Conservation (phyloP, 2,329 filamentous ascomycete species). For the Fusarium lyarnte region DNA sequence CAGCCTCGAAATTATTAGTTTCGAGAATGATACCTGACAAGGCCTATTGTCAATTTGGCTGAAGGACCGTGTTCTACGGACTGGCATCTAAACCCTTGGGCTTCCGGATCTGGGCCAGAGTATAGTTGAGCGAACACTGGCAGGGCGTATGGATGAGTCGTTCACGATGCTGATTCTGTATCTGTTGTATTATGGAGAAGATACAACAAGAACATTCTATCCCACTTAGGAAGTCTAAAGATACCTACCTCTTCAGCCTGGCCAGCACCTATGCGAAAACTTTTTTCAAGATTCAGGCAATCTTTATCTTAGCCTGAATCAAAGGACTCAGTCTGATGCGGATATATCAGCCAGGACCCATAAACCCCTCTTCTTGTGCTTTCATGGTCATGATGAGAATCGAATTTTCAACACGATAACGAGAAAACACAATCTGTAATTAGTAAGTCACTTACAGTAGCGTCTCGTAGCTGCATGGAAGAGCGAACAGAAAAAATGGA, state of each 20-base stretch:
- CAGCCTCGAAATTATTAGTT: background rate
- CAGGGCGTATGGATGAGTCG: background rate
- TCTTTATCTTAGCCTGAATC: background rate
- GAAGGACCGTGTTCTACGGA: background rate
- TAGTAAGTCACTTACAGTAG: conserved; percentile 23
- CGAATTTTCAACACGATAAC: conserved; percentile 18
- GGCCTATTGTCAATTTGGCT: background rate
- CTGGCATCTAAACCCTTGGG: background rate
- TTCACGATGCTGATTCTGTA: background rate
- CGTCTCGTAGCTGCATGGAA: conserved; percentile 21
- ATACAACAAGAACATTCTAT: background rate
- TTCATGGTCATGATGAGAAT: conserved; percentile 12
- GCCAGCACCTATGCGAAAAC: background rate
- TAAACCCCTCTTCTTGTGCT: conserved; percentile 8
- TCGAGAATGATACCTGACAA: background rate
- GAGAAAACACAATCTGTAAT: conserved; percentile 21
- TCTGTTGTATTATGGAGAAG: background rate
- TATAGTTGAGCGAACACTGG: background rate
- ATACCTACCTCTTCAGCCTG: background rate
- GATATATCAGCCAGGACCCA: conserved; percentile 3
- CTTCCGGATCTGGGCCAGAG: background rate
- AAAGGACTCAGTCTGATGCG: background rate
- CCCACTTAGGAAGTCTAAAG: background rate
- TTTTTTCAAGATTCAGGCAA: background rate
- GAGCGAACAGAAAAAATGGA: conserved; percentile 26